Evolutionary conservation across 208 protist genomes (phyloP), one percentile per base, ranked within the genome.

Genomic region (Porcisia hertigi): DNA sequence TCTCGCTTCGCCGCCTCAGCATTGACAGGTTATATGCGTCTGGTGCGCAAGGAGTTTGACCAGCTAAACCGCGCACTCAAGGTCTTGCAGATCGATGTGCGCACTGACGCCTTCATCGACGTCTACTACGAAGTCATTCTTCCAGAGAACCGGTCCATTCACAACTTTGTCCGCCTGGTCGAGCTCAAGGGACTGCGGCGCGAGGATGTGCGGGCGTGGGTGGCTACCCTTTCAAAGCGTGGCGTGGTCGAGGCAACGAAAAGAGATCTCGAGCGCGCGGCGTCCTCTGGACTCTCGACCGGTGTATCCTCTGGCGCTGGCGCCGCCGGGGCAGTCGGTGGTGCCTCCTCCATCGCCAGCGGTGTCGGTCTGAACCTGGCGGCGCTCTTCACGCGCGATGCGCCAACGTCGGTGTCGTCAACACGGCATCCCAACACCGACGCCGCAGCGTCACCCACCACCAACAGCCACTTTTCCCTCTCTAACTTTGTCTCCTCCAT

Each of bases 191-290:
- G 93, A 25, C 63, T 93, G 45, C 79, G 81, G 53, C 84, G 93
- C n/a, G 93, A 95, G 63, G 88, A 97, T 65, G 89, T 95, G 36
- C 86, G 91, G 16, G 64, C 82, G 53, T 94, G 88, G 90, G 92
- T 97, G 69, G 84, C 90, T 30, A 81, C 73, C 53, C 84, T 97
- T 63, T 96, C 93, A 20, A 94, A 94, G 79, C 83, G 83, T 30
- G 93, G 93, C 14, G 88, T 97, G n/a, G 91, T 94, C 12, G 91
- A 97, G 83, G 87, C 88, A n/a, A 97, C 93, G 11, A 84, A 86
- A 74, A 83, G 90, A n/a, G 93, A 97, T 80, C 4, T 85, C 9
- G 62, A 83, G 58, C 80, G 87, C 0, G 85, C 87, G 71, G 80
- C 72, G 18, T 71, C 80, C n/a, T 67, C 81, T 9, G 80, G 83